phyloP scores from a whole-genome alignment of 1,139 yeast genomes.

The Spathaspora sp. region DNA sequence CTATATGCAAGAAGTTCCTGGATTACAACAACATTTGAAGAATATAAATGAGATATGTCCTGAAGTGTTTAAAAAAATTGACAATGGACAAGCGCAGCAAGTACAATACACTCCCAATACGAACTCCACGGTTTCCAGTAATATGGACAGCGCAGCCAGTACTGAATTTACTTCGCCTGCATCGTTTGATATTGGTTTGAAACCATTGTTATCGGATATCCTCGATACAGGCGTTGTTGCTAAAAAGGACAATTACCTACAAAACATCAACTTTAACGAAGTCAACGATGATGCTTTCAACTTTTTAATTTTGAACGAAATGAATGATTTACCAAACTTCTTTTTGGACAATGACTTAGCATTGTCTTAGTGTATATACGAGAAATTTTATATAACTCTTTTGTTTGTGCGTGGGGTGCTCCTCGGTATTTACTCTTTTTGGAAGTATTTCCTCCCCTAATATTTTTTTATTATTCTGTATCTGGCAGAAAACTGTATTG shows the following conservation, averaged over 20 bases:
- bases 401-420: neutral
- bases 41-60: constrained; percentile 20
- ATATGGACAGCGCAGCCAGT: neutral
- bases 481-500: too few species aligned
- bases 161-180: constrained; percentile 2
- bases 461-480: too few species aligned
- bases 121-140: neutral
- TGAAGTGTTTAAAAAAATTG: constrained; percentile 14
- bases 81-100: neutral
- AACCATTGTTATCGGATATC: constrained; percentile 2
- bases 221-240: neutral
- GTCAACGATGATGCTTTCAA: constrained; percentile 10
- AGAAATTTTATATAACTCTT: neutral
- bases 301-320: constrained; percentile 10
- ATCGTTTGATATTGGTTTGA: neutral
- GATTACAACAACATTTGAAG: constrained; percentile 19
- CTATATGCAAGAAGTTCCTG: constrained; percentile 14
- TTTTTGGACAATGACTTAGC: constrained; percentile 1
- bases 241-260: neutral
- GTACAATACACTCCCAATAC: neutral
- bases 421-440: too few species aligned
- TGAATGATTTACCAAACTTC: constrained; percentile 10
- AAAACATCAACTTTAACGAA: constrained; percentile 5
- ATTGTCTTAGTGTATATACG: neutral
- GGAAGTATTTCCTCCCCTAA: too few species aligned